Base-by-base conservation (phyloP, 176 grass and related monocot species). In the Pontederia paniculata region DNA sequence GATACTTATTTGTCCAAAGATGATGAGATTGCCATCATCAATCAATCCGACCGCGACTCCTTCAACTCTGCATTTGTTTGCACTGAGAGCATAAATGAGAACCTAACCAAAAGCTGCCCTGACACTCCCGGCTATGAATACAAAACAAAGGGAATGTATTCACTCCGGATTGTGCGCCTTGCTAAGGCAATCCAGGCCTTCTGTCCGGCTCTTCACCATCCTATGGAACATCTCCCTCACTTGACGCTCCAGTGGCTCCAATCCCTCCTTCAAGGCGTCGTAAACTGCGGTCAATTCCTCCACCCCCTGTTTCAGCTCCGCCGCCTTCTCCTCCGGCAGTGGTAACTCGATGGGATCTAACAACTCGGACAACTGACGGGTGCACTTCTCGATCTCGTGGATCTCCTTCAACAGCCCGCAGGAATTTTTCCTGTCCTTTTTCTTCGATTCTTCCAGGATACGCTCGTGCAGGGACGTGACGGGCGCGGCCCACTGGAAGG, bases 391-490 rank as follows among this genome's bases (percentile, higher is more conserved):
- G 5, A 84, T 98, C 65, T 88, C 80, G 56, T 81, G 73, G 50
- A 98, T 98, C 83, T 98, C 93, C 74, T 72, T 88, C 48, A 98
- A 74, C 69, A 91, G 62, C 3, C 87, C 87, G 18, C 69, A 81
- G 0, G 83, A 84, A 54, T 81, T 76, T 77, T 84, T 91, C 54
- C 70, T 78, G 1, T 98, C 93, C 80, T 86, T 98, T 69, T 57
- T 84, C 78, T 91, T 98, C 60, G 80, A 98, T 70, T 98, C 93
- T 0, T 98, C 87, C 8, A 98, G 25, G 44, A 98, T 81, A 17
- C 73, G 77, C 0, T 98, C 93, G 52, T 84, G 83, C 25, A 91
- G 72, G 3, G 80, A 44, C 0, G 63, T 72, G 44, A 77, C 17
- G 0, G 77, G 48, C 8, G 16, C 75, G 0, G 86, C 78, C 83